Conservation (phyloP, 1,139 yeast species). For the Kodamaea ohmeri region DNA sequence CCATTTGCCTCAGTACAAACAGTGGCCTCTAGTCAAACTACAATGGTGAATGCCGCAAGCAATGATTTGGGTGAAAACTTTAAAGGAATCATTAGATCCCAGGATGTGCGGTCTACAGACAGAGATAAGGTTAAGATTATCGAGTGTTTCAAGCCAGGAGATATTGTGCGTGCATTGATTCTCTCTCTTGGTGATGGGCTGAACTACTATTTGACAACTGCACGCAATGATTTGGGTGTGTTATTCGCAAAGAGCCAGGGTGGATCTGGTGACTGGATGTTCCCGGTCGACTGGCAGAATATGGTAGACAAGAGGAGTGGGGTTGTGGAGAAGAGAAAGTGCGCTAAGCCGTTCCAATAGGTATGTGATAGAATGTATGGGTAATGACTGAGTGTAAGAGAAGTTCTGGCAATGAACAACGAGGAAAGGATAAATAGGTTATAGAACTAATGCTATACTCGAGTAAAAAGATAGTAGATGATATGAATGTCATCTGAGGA, state of each 20-base stretch:
- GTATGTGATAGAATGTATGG: neutral
- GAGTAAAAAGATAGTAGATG: no score
- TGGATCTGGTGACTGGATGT: constrained; percentile 78
- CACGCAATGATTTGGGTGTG: constrained; percentile 89
- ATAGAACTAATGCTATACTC: no score
- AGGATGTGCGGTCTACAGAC: constrained; percentile 88
- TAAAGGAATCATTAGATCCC: constrained; percentile 82
- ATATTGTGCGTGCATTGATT: constrained; percentile 77
- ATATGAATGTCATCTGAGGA: no score
- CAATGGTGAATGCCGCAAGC: constrained; percentile 38
- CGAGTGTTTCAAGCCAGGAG: constrained; percentile 88
- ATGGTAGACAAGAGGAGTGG: constrained; percentile 83
- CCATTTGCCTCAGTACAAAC: constrained; percentile 38
- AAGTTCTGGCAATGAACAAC: neutral
- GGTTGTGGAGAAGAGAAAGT: constrained; percentile 73
- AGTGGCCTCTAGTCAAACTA: constrained; percentile 45
- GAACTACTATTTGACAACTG: constrained; percentile 85
- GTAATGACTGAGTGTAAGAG: neutral
- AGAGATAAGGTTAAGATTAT: constrained; percentile 80
- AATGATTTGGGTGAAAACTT: constrained; percentile 86
- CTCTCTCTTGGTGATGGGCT: constrained; percentile 92
- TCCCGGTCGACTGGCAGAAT: constrained; percentile 93
- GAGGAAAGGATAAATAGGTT: no score
- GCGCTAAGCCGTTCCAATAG: constrained; percentile 80
- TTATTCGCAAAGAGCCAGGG: constrained; percentile 73